Evolutionary conservation across 139 green algal genomes (phyloP).

Genomic region (Coelastrella sp.): DNA sequence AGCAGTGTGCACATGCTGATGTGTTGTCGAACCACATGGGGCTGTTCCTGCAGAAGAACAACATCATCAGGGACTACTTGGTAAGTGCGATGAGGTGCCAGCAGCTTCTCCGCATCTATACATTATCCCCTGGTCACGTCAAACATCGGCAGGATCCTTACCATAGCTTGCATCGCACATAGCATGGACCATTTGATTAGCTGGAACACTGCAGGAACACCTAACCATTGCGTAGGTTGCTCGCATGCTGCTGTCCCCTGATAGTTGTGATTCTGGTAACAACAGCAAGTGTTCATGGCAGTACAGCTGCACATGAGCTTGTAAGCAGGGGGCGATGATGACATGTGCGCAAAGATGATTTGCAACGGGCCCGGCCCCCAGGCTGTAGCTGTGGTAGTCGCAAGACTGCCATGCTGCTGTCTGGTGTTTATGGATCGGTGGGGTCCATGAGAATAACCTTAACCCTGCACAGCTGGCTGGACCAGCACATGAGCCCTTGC

Average conservation of each 20-base stretch:
- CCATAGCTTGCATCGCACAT: too few relatives aligned
- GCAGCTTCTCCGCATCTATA: too few relatives aligned
- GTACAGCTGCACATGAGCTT: background rate
- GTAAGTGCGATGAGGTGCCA: slow-evolving; percentile 69
- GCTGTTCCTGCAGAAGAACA: slow-evolving; percentile 99
- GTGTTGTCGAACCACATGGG: slow-evolving; percentile 96
- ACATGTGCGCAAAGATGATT: slow-evolving; percentile 54
- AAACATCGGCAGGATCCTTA: too few relatives aligned
- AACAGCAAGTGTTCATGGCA: background rate
- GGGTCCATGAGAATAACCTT: slow-evolving; percentile 44
- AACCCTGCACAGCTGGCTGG: slow-evolving; percentile 37
- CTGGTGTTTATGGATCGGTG: slow-evolving; percentile 8
- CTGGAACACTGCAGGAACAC: too few relatives aligned
- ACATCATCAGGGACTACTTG: slow-evolving; percentile 99
- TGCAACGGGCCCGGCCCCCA: slow-evolving; percentile 36
- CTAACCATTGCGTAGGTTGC: too few relatives aligned
- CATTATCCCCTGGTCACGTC: too few relatives aligned
- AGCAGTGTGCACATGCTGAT: slow-evolving; percentile 52
- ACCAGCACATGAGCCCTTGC: slow-evolving; percentile 33
- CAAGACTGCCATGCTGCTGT: background rate
- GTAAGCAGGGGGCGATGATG: slow-evolving; percentile 28
- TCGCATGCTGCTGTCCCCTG: too few relatives aligned
- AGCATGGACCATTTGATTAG: too few relatives aligned
- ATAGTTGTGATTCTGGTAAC: too few relatives aligned
- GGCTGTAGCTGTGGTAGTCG: background rate